phyloP scores from a whole-genome alignment of 805 yeast species.

The Cyberlindnera maritima region DNA sequence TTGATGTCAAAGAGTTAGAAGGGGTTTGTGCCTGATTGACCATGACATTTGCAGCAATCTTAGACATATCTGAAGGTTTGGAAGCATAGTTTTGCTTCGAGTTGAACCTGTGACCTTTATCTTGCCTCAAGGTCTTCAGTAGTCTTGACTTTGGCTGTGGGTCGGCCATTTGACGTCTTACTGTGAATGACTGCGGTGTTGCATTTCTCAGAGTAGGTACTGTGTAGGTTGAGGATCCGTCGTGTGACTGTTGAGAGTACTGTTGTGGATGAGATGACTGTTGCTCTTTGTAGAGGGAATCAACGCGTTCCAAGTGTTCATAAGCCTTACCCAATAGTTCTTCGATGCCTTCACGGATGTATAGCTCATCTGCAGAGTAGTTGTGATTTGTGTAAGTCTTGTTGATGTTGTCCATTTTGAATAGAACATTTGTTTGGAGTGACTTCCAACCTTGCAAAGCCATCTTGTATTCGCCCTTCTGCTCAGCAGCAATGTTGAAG shows the following conservation, averaged over 20 bases:
- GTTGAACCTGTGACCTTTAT: slow-evolving; percentile 19
- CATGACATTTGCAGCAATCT: slow-evolving; percentile 27
- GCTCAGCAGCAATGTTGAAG: slow-evolving; percentile 56
- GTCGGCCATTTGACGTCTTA: slow-evolving; percentile 20
- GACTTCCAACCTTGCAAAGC: slow-evolving; percentile 75
- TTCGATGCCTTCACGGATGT: slow-evolving; percentile 32
- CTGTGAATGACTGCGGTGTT: slow-evolving; percentile 27
- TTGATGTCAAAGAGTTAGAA: slow-evolving; percentile 3
- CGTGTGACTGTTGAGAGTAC: background rate
- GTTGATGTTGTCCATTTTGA: slow-evolving; percentile 52
- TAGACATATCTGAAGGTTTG: slow-evolving; percentile 24
- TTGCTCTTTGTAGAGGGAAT: slow-evolving; percentile 16
- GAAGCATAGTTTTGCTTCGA: slow-evolving; percentile 11
- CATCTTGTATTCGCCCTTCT: slow-evolving; percentile 45
- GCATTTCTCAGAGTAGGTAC: slow-evolving; percentile 24
- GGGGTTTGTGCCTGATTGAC: slow-evolving; percentile 1
- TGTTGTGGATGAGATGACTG: background rate
- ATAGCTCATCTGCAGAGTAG: slow-evolving; percentile 44
- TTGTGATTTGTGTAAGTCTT: slow-evolving; percentile 32
- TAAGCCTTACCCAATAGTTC: slow-evolving; percentile 25
- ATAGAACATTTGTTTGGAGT: slow-evolving; percentile 58
- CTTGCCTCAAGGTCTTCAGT: slow-evolving; percentile 34
- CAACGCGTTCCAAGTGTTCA: slow-evolving; percentile 39
- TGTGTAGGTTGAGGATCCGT: slow-evolving; percentile 8
- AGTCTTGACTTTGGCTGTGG: slow-evolving; percentile 26